phyloP scores from a whole-genome alignment of 2,329 filamentous ascomycete genomes.

The Nemania sp. region DNA sequence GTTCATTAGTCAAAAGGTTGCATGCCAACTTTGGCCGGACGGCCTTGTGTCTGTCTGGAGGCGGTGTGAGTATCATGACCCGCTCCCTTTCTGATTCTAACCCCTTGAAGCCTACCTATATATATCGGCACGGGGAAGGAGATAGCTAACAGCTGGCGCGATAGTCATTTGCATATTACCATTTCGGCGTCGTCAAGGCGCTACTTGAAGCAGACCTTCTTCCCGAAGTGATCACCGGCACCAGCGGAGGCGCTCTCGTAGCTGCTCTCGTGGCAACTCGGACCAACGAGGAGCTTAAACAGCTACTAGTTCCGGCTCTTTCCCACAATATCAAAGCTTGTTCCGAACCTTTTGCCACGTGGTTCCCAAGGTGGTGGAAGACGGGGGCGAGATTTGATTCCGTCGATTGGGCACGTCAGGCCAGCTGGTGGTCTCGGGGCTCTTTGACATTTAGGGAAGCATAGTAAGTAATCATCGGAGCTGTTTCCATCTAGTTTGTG shows the following conservation, averaged over 20 bases:
- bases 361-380: slow-evolving; percentile 84
- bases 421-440: slow-evolving; percentile 87
- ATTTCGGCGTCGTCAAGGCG: slow-evolving; percentile 90
- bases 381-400: slow-evolving; percentile 95
- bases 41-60: slow-evolving; percentile 89
- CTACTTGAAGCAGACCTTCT: slow-evolving; percentile 83
- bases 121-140: neutral
- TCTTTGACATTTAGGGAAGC: slow-evolving; percentile 95
- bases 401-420: slow-evolving; percentile 83
- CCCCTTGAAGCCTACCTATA: neutral
- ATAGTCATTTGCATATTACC: slow-evolving; percentile 87
- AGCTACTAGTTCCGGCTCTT: slow-evolving; percentile 84
- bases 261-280: slow-evolving; percentile 86
- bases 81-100: neutral
- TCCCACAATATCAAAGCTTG: slow-evolving; percentile 84
- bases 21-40: slow-evolving; percentile 91
- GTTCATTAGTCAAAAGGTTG: slow-evolving; percentile 81
- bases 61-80: slow-evolving; percentile 55
- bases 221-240: slow-evolving; percentile 94
- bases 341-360: slow-evolving; percentile 74
- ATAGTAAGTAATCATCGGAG: slow-evolving; percentile 50
- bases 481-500: no score
- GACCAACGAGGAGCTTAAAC: slow-evolving; percentile 87
- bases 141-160: neutral
- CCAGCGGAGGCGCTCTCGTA: slow-evolving; percentile 89